Evolutionary conservation across 2,329 filamentous ascomycete genomes (phyloP).

Genomic region (Pleochaeta shiraiana): DNA sequence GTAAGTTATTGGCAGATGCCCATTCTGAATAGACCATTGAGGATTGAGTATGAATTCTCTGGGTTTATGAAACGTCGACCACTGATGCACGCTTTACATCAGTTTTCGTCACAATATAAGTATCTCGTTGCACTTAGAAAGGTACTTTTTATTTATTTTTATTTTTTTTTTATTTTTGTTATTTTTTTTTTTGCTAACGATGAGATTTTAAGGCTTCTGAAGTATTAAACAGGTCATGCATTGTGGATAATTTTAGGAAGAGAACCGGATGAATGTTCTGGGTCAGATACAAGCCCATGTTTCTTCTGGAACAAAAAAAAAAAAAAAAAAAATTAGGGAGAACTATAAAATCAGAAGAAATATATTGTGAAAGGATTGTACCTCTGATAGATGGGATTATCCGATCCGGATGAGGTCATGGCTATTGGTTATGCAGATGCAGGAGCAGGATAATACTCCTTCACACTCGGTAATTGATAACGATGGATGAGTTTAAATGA

Average conservation of each 20-base stretch:
- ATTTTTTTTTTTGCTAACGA: too few relatives aligned
- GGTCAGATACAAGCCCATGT: neutral
- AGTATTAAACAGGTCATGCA: too few relatives aligned
- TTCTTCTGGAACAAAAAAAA: neutral
- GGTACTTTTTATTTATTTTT: too few relatives aligned
- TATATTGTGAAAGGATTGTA: neutral
- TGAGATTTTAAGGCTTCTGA: too few relatives aligned
- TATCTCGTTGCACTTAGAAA: too few relatives aligned
- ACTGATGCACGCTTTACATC: neutral
- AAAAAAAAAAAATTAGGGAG: too few relatives aligned
- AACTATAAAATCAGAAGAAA: neutral
- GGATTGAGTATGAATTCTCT: neutral
- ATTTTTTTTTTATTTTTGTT: too few relatives aligned
- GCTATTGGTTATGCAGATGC: neutral
- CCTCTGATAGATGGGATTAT: neutral
- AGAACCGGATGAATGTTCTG: neutral
- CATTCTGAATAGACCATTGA: neutral
- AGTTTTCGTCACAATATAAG: neutral
- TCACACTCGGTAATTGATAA: too few relatives aligned
- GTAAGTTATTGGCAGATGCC: neutral
- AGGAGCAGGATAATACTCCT: neutral
- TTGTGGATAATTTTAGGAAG: neutral
- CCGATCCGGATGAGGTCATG: neutral
- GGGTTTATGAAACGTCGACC: neutral
- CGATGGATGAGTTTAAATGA: too few relatives aligned